phyloP scores from a whole-genome alignment of 2,329 filamentous ascomycete genomes.

The Calonectria multiphialidica region DNA sequence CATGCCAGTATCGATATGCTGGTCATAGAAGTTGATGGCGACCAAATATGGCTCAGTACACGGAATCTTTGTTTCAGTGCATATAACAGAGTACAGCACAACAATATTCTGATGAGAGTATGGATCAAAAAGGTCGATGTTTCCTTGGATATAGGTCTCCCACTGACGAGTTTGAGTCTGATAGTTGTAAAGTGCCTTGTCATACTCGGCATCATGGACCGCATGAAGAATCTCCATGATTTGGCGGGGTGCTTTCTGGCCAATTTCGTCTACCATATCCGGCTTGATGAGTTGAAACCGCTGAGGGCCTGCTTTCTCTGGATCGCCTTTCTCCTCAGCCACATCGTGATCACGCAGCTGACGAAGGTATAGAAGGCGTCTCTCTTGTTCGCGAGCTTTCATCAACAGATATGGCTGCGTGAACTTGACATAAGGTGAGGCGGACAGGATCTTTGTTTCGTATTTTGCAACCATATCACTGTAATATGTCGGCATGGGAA shows the following conservation, averaged over 20 bases:
- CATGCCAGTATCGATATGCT: constrained; percentile 79
- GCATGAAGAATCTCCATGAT: constrained; percentile 95
- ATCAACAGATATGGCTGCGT: constrained; percentile 93
- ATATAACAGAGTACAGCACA: constrained; percentile 92
- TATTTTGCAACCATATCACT: constrained; percentile 95
- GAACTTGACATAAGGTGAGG: constrained; percentile 96
- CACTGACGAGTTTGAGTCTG: constrained; percentile 94
- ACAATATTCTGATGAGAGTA: constrained; percentile 97
- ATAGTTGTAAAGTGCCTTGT: constrained; percentile 94
- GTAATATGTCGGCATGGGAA: constrained; percentile 91
- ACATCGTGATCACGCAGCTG: constrained; percentile 83
- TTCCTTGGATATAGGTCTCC: constrained; percentile 94
- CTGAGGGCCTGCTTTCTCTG: constrained; percentile 74
- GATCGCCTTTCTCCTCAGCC: constrained; percentile 65
- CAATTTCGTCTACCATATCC: constrained; percentile 91
- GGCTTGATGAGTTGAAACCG: constrained; percentile 93
- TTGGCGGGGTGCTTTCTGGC: constrained; percentile 83
- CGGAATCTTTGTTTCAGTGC: constrained; percentile 92
- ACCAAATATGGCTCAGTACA: constrained; percentile 93
- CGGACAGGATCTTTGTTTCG: constrained; percentile 91
- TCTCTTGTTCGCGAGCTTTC: constrained; percentile 91
- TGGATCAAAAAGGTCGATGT: constrained; percentile 91
- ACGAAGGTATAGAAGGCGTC: constrained; percentile 84
- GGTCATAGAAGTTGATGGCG: constrained; percentile 92
- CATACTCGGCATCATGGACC: constrained; percentile 96